A percentile compares a stretch with the other conserved stretches of the same genome.
Conservation (phyloP, 441 rosid genomes). For the Gossypium laxum region DNA sequence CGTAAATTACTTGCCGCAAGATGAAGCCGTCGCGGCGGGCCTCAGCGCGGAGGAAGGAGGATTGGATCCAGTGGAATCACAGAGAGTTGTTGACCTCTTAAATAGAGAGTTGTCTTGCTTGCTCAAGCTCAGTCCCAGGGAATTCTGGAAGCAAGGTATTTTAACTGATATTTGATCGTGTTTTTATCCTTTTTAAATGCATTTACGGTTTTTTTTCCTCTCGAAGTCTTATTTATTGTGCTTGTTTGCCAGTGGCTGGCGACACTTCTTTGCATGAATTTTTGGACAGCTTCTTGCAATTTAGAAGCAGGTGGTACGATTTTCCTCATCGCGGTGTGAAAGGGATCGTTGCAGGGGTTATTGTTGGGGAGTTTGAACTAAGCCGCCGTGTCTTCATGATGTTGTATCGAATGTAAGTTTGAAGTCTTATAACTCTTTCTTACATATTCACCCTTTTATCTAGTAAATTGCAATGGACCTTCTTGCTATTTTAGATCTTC, state of each 20-base stretch:
- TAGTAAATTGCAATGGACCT: neutral
- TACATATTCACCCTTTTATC: neutral
- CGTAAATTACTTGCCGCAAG: slow-evolving; percentile 86
- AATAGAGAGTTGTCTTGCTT: slow-evolving; percentile 67
- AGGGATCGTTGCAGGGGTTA: slow-evolving; percentile 72
- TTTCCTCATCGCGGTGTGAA: slow-evolving; percentile 79
- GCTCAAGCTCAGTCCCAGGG: slow-evolving; percentile 68
- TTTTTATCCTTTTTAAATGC: neutral
- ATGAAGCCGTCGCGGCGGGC: slow-evolving; percentile 87
- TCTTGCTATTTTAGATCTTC: slow-evolving; percentile 57
- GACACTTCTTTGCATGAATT: slow-evolving; percentile 68
- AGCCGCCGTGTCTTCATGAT: slow-evolving; percentile 82
- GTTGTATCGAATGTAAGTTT: slow-evolving; percentile 75
- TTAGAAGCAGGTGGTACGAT: slow-evolving; percentile 93
- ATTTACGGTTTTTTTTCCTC: neutral
- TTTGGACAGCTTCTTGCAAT: slow-evolving; percentile 70
- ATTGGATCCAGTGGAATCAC: slow-evolving; percentile 81
- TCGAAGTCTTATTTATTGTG: neutral
- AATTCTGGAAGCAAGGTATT: slow-evolving; percentile 83
- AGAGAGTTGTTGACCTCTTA: slow-evolving; percentile 86
- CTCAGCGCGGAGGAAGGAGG: slow-evolving; percentile 71
- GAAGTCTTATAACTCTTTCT: neutral
- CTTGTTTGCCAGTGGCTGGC: slow-evolving; percentile 48
- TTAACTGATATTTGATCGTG: neutral
- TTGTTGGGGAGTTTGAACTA: slow-evolving; percentile 74